Base-by-base conservation (phyloP, 2,329 filamentous ascomycete species). In the Gaeumannomyces tritici region DNA sequence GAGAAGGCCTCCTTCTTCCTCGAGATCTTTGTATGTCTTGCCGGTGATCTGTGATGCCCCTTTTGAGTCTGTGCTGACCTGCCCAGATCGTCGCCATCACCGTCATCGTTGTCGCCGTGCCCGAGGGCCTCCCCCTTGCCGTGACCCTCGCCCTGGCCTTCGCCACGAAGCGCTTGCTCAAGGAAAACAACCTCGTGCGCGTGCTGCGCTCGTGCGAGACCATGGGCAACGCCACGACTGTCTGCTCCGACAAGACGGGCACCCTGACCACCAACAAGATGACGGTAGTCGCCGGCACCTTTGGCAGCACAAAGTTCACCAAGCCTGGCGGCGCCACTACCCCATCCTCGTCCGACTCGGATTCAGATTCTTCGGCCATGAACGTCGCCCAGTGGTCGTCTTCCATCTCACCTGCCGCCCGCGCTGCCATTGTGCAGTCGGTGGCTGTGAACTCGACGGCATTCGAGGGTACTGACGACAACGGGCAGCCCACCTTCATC, bases 21-120 rank as follows among this genome's bases (percentile, higher is more conserved):
- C 3, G 75, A 76, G 33, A 83, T 76, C 60, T 87, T 87, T 70
- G 73, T 87, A 65, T 77, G 82, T 31, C 86, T 87, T 59, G 77
- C 87, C 57, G n/a, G n/a, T 13, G 15, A 8, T 3, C 33, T 3
- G 18, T 3, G 13, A 15, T 5, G 13, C 13, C 33, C 33, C 12
- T 11, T 42, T 33, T 18, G 6, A 12, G 12, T 33, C 3, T 24
- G 57, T 26, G 9, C 57, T 59, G 33, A 59, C 31, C 15, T 1
- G 89, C 91, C 64, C 83, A 91, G 67, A 87, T 88, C 63, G 83
- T 85, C 33, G 82, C 85, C 51, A 83, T 88, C 61, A 87, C 85
- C 11, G 82, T 88, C 55, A 80, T 88, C 58, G 85, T 88, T 26
- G 84, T 88, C 21, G 86, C 85, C 59, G 85, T 89, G 6, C 86